These are phyloP conservation scores for Chaetomiaceae sp. DNA, from an alignment of 2,329 filamentous ascomycete genomes.

Conservation along the genomic window DNA sequence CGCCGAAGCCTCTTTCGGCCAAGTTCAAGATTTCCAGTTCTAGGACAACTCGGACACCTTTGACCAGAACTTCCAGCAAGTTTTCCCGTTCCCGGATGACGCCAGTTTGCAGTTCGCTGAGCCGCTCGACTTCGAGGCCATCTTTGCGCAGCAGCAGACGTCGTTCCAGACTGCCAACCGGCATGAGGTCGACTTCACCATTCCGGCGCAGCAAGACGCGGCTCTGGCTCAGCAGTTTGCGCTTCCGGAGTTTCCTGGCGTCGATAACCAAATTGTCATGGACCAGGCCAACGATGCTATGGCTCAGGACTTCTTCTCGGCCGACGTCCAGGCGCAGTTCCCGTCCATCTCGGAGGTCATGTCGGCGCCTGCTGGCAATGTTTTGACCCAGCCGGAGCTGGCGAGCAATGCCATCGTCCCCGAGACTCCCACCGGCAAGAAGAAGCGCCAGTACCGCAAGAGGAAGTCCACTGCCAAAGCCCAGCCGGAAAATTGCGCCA, in stretches of 20 bases:
- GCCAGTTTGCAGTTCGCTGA: neutral
- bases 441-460: slow-evolving; percentile 4
- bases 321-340: slow-evolving; percentile 7
- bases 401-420: neutral
- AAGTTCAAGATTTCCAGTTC: slow-evolving; percentile 12
- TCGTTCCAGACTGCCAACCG: neutral
- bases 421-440: neutral
- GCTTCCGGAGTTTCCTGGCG: neutral
- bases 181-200: neutral
- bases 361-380: neutral
- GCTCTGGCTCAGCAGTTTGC: neutral
- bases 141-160: slow-evolving; percentile 1
- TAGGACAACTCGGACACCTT: slow-evolving; percentile 13
- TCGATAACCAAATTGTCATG: neutral
- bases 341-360: slow-evolving; percentile 6
- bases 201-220: neutral
- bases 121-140: slow-evolving; percentile 3
- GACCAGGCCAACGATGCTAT: neutral
- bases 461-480: neutral
- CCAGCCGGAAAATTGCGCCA: neutral
- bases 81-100: neutral
- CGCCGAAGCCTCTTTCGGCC: neutral
- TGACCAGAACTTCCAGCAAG: slow-evolving; percentile 2
- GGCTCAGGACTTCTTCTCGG: slow-evolving; percentile 4
- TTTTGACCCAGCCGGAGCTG: neutral